Evolutionary conservation across 768 basidiomycete species (phyloP), one percentile per base, ranked within the genome.

Genomic region (Pulveroboletus ravenelii): DNA sequence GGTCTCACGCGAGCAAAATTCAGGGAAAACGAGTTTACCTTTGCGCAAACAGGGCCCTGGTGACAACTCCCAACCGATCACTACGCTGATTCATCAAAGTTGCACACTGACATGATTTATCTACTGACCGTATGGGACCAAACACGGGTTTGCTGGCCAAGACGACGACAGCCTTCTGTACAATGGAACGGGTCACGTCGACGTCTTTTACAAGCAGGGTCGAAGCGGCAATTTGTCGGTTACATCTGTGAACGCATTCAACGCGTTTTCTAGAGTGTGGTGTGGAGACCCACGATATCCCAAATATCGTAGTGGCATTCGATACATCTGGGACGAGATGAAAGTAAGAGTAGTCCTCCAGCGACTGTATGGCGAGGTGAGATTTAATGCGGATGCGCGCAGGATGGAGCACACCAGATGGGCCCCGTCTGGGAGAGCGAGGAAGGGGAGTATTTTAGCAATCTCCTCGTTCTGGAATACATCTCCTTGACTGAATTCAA

Each of bases 81-180:
- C 90, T 90, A 48, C 14, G 43, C 39, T 27, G n/a, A 45, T 8
- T 43, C n/a, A 30, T 57, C 29, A 60, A 50, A 27, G 6, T 40
- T 44, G 37, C 14, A 31, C 31, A 40, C 25, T 7, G 17, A 34
- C 9, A 49, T 17, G 2, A 2, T 32, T 29, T 37, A 18, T 13
- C 10, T 25, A 59, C 70, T 34, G 38, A 88, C 87, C 94, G 82
- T 69, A 98, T 91, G 10, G 93, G 92, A 12, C 96, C 96, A 62
- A 95, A 95, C 2, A 94, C 80, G 0, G 93, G 92, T 62, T 89
- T 89, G 12, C 86, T 81, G 4, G 92, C 93, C 32, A 99, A 75
- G 3, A 99, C 89, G 0, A 98, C 92, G 3, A 99, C 90, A 0
- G 96, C 94, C 65, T 98, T 99, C 68, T 99, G 96, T 0, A 99